phyloP scores from a whole-genome alignment of 306 rosid genomes.

The Cicer yamashitae region DNA sequence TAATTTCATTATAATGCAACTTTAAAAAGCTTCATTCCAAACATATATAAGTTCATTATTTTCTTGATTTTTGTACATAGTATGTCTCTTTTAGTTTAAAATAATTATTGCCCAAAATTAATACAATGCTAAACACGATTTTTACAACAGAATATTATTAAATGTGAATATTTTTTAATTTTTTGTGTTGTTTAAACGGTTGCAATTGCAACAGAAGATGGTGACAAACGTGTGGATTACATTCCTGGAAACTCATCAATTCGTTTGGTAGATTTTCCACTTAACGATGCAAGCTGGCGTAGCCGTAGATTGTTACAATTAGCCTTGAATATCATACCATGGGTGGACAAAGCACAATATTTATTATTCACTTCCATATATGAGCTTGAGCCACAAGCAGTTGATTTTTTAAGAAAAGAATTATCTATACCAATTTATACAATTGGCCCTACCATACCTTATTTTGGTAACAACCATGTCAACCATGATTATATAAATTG shows the following conservation, averaged over 20 bases:
- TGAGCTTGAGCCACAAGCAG: constrained; percentile 53
- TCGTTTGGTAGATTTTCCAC: constrained; percentile 50
- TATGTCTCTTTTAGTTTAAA: too few species aligned
- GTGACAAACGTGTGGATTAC: constrained; percentile 51
- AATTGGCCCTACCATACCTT: constrained; percentile 54
- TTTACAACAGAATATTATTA: not conserved
- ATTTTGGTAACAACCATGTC: not conserved
- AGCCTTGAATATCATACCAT: constrained; percentile 1
- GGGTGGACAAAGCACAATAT: constrained; percentile 53
- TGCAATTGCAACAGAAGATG: constrained; percentile 45
- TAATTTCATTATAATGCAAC: too few species aligned
- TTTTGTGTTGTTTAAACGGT: not conserved
- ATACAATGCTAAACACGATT: too few species aligned
- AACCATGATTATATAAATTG: constrained; percentile 45
- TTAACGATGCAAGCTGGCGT: not conserved
- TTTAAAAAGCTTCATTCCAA: too few species aligned
- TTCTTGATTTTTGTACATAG: too few species aligned
- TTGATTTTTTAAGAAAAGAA: constrained; percentile 44
- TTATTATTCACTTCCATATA: constrained; percentile 50
- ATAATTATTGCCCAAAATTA: too few species aligned
- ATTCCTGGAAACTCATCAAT: constrained; percentile 54
- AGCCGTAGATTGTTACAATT: not conserved
- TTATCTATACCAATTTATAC: constrained; percentile 51
- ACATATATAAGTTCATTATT: too few species aligned
- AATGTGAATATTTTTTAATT: not conserved